Conservation (phyloP, 495 filamentous ascomycete species). For the Hypoxylon crocopeplum region DNA sequence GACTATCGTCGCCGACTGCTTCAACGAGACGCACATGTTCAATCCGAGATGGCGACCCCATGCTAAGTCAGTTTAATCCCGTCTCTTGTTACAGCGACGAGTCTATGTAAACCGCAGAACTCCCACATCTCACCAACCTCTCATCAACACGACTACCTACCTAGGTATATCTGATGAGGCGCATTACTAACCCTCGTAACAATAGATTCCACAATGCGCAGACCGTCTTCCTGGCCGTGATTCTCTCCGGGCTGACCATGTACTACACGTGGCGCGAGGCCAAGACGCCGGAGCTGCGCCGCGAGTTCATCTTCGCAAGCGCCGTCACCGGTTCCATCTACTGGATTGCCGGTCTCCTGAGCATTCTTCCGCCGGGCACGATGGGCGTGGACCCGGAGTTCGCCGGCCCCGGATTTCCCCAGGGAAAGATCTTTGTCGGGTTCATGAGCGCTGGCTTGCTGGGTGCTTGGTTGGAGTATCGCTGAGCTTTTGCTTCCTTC, state of each 20-base stretch:
- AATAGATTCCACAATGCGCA: constrained; percentile 63
- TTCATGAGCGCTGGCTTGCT: constrained; percentile 35
- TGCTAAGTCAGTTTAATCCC: constrained; percentile 48
- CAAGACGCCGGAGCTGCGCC: constrained; percentile 27
- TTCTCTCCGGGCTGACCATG: constrained; percentile 53
- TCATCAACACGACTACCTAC: background rate
- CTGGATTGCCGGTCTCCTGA: constrained; percentile 56
- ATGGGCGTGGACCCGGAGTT: constrained; percentile 63
- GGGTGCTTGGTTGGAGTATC: constrained; percentile 46
- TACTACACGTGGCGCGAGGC: constrained; percentile 55
- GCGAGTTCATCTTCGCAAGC: constrained; percentile 46
- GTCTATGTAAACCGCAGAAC: too few species aligned
- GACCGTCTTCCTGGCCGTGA: constrained; percentile 57
- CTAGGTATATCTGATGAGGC: too few species aligned
- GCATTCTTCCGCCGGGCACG: constrained; percentile 57
- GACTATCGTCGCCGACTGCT: constrained; percentile 52
- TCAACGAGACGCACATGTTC: constrained; percentile 59
- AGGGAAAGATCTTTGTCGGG: constrained; percentile 47
- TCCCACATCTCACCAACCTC: background rate
- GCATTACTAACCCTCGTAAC: background rate
- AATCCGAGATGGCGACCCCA: constrained; percentile 64
- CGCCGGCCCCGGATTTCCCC: constrained; percentile 55
- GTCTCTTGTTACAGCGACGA: too few species aligned
- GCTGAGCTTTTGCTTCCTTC: background rate
- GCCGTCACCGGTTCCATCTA: constrained; percentile 57